phyloP scores from a whole-genome alignment of 1,284 basidiomycete species.

The Bjerkandera adusta region DNA sequence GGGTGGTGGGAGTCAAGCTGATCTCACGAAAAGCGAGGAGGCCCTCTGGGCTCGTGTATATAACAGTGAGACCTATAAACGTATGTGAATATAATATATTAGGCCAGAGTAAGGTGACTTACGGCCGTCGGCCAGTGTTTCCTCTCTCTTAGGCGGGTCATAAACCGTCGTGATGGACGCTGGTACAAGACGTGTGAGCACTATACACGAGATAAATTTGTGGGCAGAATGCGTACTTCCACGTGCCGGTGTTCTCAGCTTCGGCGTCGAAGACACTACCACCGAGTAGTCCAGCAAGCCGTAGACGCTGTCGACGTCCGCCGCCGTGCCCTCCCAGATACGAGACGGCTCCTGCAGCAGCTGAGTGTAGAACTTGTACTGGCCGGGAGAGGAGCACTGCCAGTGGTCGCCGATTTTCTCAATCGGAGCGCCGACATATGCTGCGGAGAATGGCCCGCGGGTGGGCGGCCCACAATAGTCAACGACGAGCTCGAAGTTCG shows the following conservation, averaged over 20 bases:
- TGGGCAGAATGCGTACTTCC: background rate
- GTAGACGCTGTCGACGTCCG: background rate
- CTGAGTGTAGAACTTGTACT: background rate
- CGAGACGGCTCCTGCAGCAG: background rate
- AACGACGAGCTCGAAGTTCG: background rate
- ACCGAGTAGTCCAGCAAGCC: background rate
- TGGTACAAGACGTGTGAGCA: background rate
- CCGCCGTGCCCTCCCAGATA: background rate
- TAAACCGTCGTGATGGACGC: conserved; percentile 1
- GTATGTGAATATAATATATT: background rate
- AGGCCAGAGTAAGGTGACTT: background rate
- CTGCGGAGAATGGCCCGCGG: background rate
- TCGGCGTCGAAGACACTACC: background rate
- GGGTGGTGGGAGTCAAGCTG: too few species aligned
- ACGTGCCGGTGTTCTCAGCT: background rate
- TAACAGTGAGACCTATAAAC: background rate
- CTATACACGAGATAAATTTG: background rate
- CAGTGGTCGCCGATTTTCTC: background rate
- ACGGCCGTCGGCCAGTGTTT: background rate
- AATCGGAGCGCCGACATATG: background rate
- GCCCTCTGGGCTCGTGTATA: conserved; percentile 3
- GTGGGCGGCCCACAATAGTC: background rate
- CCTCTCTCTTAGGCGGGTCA: background rate
- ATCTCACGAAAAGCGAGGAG: too few species aligned
- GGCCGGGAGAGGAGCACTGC: background rate